A percentile compares a stretch with the other conserved stretches of the same genome.
These are phyloP conservation scores for Pseudocohnilembus persalinus DNA, from an alignment of 169 alveolate genomes.

Conservation along the genomic window DNA sequence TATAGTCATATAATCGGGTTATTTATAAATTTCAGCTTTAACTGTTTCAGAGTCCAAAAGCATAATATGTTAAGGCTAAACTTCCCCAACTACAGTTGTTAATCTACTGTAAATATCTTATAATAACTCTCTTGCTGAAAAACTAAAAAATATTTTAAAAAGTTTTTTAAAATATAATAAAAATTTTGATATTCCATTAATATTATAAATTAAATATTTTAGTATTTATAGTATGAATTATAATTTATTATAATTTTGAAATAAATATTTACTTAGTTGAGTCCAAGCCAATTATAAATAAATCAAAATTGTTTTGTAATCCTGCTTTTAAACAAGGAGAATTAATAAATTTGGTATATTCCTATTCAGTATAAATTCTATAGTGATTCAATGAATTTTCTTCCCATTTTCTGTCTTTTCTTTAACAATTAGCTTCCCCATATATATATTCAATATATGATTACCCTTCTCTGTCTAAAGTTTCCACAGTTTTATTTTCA, in stretches of 20 bases:
- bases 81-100: not conserved
- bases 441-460: slow-evolving; percentile 4
- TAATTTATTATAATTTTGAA: no score
- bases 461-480: not conserved
- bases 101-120: slow-evolving; percentile 2
- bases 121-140: slow-evolving; percentile 5
- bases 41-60: slow-evolving; percentile 12
- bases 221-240: no score
- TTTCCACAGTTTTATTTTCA: not conserved
- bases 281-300: slow-evolving; percentile 5
- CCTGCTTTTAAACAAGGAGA: slow-evolving; percentile 1
- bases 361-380: slow-evolving; percentile 1
- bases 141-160: not conserved
- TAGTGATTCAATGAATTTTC: slow-evolving; percentile 7
- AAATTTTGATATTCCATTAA: no score
- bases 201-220: no score
- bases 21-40: slow-evolving; percentile 3
- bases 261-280: not conserved
- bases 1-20: not conserved
- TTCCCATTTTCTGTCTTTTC: not conserved
- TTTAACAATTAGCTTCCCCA: not conserved
- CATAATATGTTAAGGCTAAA: not conserved
- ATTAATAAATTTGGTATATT: not conserved
- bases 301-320: not conserved
- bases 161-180: no score